Percentiles rank a stretch among this genome's conserved stretches.
Evolutionary conservation across 352 stramenopile species (phyloP).

Genomic region (Globisporangium ultimum): DNA sequence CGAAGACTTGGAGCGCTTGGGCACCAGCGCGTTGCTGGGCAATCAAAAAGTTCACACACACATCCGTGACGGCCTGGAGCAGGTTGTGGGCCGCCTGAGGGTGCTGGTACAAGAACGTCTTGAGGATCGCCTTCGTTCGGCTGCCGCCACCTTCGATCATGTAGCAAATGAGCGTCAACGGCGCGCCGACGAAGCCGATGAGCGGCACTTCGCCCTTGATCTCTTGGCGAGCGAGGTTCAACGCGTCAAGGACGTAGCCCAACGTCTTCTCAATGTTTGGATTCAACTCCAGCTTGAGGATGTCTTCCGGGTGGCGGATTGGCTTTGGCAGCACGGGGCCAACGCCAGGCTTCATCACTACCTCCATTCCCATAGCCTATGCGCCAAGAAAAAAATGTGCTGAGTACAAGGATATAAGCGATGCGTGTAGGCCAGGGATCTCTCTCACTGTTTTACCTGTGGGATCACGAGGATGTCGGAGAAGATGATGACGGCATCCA

Average conservation of each 20-base stretch:
- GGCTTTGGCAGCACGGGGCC: constrained; percentile 84
- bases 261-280: constrained; percentile 92
- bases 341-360: constrained; percentile 94
- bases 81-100: constrained; percentile 89
- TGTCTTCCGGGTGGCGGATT: constrained; percentile 84
- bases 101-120: constrained; percentile 95
- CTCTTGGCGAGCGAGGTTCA: constrained; percentile 91
- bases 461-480: constrained; percentile 98
- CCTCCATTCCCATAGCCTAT: constrained; percentile 93
- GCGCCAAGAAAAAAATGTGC: neutral
- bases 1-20: constrained; percentile 96
- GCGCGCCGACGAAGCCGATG: constrained; percentile 97
- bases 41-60: constrained; percentile 95
- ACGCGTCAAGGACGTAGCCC: constrained; percentile 93
- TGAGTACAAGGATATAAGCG: constrained; percentile 1
- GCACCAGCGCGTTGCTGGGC: constrained; percentile 92
- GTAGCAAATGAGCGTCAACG: constrained; percentile 98
- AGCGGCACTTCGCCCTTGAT: constrained; percentile 93
- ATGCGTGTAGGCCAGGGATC: neutral
- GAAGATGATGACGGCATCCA: constrained; percentile 99
- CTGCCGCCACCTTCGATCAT: constrained; percentile 97
- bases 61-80: constrained; percentile 92
- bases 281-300: constrained; percentile 87
- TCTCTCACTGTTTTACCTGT: constrained; percentile 33
- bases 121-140: constrained; percentile 93